A percentile compares a stretch with the other conserved stretches of the same genome.
Conservation (phyloP, 1,284 basidiomycete genomes). For the Boletus semigastroideus region DNA sequence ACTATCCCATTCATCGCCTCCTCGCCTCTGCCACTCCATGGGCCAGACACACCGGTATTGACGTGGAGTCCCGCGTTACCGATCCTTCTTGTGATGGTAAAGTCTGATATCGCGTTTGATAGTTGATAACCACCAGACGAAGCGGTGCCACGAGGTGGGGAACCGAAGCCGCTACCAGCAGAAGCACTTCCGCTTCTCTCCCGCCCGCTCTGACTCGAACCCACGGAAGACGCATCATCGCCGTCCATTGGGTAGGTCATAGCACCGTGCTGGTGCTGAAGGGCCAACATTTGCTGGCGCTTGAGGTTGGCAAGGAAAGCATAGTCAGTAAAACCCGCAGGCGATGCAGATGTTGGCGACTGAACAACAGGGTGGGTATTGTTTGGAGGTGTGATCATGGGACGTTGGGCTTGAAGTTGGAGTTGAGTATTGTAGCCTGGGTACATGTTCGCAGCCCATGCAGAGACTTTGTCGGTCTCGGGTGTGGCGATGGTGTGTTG, state of each 20-base stretch:
- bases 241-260: slow-evolving; percentile 35
- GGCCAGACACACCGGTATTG: slow-evolving; percentile 26
- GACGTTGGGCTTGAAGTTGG: slow-evolving; percentile 26
- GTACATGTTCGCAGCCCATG: slow-evolving; percentile 35
- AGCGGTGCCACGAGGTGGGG: slow-evolving; percentile 31
- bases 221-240: slow-evolving; percentile 44
- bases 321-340: slow-evolving; percentile 28
- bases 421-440: slow-evolving; percentile 30
- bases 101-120: slow-evolving; percentile 29
- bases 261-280: slow-evolving; percentile 28
- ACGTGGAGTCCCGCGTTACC: slow-evolving; percentile 21
- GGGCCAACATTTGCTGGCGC: slow-evolving; percentile 34
- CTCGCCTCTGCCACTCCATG: slow-evolving; percentile 29
- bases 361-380: slow-evolving; percentile 28
- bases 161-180: slow-evolving; percentile 38
- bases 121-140: slow-evolving; percentile 39
- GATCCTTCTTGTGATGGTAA: slow-evolving; percentile 25
- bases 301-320: slow-evolving; percentile 35
- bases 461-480: slow-evolving; percentile 31
- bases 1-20: slow-evolving; percentile 35
- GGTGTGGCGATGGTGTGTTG: slow-evolving; percentile 23
- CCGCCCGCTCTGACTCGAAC: slow-evolving; percentile 35
- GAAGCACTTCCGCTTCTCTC: slow-evolving; percentile 41
- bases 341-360: slow-evolving; percentile 15
- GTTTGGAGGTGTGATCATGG: slow-evolving; percentile 38